Conservation (phyloP, 2,329 filamentous ascomycete genomes). For the Cladorrhinum sp. region DNA sequence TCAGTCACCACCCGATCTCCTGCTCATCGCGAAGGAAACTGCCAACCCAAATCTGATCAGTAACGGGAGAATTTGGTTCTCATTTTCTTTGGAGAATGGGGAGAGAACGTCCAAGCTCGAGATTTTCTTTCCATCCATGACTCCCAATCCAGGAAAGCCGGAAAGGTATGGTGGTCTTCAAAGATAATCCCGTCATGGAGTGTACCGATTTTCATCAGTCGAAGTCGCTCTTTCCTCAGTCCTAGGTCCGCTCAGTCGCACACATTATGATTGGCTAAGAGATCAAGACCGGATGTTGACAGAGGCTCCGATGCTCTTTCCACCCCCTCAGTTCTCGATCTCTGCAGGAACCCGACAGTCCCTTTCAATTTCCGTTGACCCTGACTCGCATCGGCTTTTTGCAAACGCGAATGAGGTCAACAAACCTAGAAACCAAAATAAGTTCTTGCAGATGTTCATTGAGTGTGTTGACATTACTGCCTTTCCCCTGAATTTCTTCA, state of each 20-base stretch:
- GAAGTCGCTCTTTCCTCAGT: not conserved
- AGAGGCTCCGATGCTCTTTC: not conserved
- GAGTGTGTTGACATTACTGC: not conserved
- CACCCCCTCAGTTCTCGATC: not conserved
- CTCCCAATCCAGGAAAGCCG: no score
- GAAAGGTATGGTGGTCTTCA: no score
- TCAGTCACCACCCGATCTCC: not conserved
- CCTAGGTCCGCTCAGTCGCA: not conserved
- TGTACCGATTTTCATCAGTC: no score
- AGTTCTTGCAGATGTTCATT: no score
- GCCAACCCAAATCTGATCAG: not conserved
- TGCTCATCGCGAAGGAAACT: not conserved
- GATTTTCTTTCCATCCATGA: no score
- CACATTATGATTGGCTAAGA: not conserved
- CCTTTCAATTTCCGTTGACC: not conserved
- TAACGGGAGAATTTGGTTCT: no score
- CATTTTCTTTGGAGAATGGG: no score
- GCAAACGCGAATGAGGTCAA: not conserved
- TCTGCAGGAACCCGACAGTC: not conserved
- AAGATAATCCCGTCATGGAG: not conserved
- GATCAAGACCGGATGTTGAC: not conserved
- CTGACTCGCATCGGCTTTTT: not conserved
- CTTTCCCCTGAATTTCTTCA: not conserved
- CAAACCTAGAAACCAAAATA: not conserved
- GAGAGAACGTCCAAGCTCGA: no score